phyloP scores from a whole-genome alignment of 768 basidiomycete species.

The Leccinum olivaceopallidum region DNA sequence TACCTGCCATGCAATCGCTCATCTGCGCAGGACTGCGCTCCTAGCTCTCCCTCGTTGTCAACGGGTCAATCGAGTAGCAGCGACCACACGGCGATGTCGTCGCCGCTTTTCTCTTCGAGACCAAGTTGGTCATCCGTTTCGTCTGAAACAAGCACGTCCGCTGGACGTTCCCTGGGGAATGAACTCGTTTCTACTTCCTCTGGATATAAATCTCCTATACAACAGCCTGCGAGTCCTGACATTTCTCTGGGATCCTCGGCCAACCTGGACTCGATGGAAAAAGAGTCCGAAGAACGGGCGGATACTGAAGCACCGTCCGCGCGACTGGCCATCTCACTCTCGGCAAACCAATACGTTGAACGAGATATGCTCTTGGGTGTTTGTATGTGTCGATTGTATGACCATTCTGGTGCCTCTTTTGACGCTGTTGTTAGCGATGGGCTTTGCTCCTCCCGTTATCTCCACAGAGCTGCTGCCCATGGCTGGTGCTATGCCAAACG shows the following conservation, averaged over 20 bases:
- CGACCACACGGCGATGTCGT: slow-evolving; percentile 17
- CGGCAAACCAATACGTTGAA: slow-evolving; percentile 52
- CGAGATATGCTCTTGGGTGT: slow-evolving; percentile 57
- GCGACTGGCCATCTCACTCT: slow-evolving; percentile 14
- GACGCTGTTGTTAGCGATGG: slow-evolving; percentile 52
- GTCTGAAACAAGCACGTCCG: slow-evolving; percentile 24
- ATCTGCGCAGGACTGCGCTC: slow-evolving; percentile 12
- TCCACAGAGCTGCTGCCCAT: slow-evolving; percentile 47
- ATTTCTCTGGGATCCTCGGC: slow-evolving; percentile 18
- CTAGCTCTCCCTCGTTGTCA: slow-evolving; percentile 18
- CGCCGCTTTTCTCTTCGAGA: slow-evolving; percentile 13
- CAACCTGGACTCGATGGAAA: slow-evolving; percentile 18
- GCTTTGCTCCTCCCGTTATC: slow-evolving; percentile 61
- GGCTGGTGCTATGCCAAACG: slow-evolving; percentile 60
- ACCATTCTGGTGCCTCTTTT: neutral
- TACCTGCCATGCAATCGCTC: slow-evolving; percentile 15
- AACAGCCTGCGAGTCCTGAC: slow-evolving; percentile 26
- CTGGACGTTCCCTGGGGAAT: slow-evolving; percentile 15
- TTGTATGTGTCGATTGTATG: slow-evolving; percentile 49
- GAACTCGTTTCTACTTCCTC: slow-evolving; percentile 14
- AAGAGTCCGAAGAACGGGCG: slow-evolving; percentile 19
- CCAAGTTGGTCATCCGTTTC: slow-evolving; percentile 27
- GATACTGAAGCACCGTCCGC: slow-evolving; percentile 13
- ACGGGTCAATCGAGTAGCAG: slow-evolving; percentile 15
- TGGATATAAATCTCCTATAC: slow-evolving; percentile 20